Base-by-base conservation (phyloP, 495 filamentous ascomycete species). In the Saxispiralis lemnorum region DNA sequence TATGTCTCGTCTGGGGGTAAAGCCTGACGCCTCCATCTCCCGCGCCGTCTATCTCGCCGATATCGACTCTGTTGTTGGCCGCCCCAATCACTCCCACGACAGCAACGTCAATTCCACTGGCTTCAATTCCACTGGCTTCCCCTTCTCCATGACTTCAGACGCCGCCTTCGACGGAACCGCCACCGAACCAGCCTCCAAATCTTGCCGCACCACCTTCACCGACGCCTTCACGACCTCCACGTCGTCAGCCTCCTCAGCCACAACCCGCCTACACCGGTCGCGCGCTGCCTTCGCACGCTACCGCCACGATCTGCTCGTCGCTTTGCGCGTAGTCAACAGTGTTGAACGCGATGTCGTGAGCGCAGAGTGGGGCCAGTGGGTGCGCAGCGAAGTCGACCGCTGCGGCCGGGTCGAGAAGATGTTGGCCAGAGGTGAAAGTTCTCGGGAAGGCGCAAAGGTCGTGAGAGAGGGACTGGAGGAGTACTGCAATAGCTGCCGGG, bases 311-410 rank as follows among this genome's bases (percentile, higher is more conserved):
- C 67, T 96, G 16, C 65, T 96, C 1, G 86, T 97, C 5, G 85
- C 86, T 13, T 71, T 96, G 63, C 77, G 87, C 6, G 71, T 95
- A 2, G 76, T 97, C 39, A 94, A 96, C 57, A 77, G 70, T 35
- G 74, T 96, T 9, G 89, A 97, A 64, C 62, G 66, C 40, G 88
- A 95, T 57, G 76, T 92, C 56, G 49, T 96, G 44, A 67, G 71
- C 43, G 78, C 73, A 2, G 87, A 95, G 63, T 97, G 83, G 78
- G 86, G 92, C 63, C 78, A 79, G 33, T 96, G 86, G 85, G 68
- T 96, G 13, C 56, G 65, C 4, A 75, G 77, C 33, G 87, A 95
- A 62, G 68, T 66, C 41, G 52, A 59, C 17, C 72, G 76, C 44
- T 93, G 85, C 61, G 69, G 69, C 36, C 67, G 73, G 53, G 69